Conservation (phyloP, 1,284 basidiomycete genomes). For the Heterobasidion irregulare region DNA sequence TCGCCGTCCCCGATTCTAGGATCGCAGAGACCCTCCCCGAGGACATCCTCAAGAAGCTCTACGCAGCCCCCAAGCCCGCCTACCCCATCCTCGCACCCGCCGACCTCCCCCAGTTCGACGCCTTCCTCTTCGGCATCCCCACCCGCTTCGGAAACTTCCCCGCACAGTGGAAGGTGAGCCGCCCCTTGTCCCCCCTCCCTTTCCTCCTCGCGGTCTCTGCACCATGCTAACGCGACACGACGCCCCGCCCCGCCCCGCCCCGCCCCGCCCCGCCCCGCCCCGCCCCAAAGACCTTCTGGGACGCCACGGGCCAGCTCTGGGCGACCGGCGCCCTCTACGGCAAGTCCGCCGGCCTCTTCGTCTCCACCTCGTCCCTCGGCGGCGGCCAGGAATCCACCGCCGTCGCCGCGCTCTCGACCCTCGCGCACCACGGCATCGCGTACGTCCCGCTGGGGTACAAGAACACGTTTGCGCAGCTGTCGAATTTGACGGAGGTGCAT, state of each 20-base stretch:
- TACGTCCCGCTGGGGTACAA: conserved; percentile 79
- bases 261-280: too few species aligned
- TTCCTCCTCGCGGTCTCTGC: conserved; percentile 4
- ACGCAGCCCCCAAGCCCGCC: conserved; percentile 64
- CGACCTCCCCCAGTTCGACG: conserved; percentile 61
- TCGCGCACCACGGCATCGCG: conserved; percentile 75
- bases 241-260: too few species aligned
- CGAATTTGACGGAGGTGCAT: conserved; percentile 54
- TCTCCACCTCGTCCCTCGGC: conserved; percentile 56
- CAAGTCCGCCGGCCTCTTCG: conserved; percentile 75
- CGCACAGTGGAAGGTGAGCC: conserved; percentile 57
- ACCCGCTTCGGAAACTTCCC: conserved; percentile 73
- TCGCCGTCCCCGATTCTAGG: too few species aligned
- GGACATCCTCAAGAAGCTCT: conserved; percentile 72
- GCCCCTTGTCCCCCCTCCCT: background rate
- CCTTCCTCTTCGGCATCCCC: conserved; percentile 69
- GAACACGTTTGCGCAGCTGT: conserved; percentile 44
- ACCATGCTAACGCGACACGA: too few species aligned
- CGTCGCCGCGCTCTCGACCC: conserved; percentile 58
- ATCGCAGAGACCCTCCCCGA: conserved; percentile 79
- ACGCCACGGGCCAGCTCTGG: conserved; percentile 78
- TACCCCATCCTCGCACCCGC: conserved; percentile 68
- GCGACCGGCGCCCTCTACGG: conserved; percentile 60
- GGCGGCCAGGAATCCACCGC: conserved; percentile 74
- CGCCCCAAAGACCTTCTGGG: conserved; percentile 80